Evolutionary conservation across 345 rosid species (phyloP).

Genomic region (Linum trigynum): DNA sequence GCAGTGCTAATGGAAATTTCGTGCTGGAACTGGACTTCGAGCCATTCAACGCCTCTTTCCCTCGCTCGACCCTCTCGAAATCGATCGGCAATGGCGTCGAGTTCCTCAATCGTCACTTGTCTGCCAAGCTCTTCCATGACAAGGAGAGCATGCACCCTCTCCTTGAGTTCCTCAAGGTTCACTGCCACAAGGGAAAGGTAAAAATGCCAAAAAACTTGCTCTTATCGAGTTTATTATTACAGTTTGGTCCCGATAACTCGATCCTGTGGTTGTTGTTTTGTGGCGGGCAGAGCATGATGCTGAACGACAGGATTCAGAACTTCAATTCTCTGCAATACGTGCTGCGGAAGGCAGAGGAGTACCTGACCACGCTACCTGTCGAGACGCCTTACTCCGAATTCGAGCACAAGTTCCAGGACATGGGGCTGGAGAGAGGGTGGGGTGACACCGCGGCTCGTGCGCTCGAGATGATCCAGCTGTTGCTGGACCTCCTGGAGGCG

Average conservation of each 20-base stretch:
- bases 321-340: conserved; percentile 55
- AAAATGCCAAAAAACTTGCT: neutral
- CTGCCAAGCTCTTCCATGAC: conserved; percentile 90
- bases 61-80: conserved; percentile 81
- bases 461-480: conserved; percentile 79
- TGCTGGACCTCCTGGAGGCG: conserved; percentile 90
- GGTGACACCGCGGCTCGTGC: conserved; percentile 78
- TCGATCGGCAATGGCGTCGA: conserved; percentile 93
- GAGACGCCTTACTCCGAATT: conserved; percentile 54
- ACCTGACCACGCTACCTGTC: conserved; percentile 35
- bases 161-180: conserved; percentile 77
- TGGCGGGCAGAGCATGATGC: conserved; percentile 60
- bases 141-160: conserved; percentile 88
- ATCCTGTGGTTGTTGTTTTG: conserved; percentile 1
- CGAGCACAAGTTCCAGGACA: conserved; percentile 76
- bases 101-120: conserved; percentile 95
- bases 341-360: conserved; percentile 87
- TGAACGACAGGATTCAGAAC: conserved; percentile 61
- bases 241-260: neutral
- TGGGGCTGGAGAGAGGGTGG: conserved; percentile 94
- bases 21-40: conserved; percentile 92
- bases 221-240: neutral
- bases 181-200: conserved; percentile 80
- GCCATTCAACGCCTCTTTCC: conserved; percentile 80
- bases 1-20: conserved; percentile 67